A percentile compares a stretch with the other conserved stretches of the same genome.
Conservation (phyloP, 805 yeast genomes). For the Torulaspora indica region DNA sequence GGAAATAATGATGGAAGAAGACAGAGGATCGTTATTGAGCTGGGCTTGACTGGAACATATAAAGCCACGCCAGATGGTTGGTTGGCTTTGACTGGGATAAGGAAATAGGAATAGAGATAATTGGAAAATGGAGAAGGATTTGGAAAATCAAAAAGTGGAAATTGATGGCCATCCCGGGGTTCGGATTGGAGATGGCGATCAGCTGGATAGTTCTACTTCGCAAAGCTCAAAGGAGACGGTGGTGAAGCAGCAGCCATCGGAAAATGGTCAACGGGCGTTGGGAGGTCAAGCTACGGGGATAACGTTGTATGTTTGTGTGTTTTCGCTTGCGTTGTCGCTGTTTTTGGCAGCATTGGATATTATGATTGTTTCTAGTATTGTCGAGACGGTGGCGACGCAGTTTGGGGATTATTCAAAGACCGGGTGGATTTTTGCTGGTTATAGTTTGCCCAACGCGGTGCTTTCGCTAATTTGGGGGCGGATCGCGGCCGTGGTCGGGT, state of each 20-base stretch:
- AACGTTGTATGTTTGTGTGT: constrained; percentile 11
- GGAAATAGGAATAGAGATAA: neutral
- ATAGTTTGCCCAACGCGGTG: constrained; percentile 49
- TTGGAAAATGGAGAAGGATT: neutral
- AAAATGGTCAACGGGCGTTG: no score
- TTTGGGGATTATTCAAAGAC: constrained; percentile 48
- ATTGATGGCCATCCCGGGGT: neutral
- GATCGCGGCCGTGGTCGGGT: constrained; percentile 52
- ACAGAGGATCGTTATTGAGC: neutral
- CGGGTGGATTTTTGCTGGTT: constrained; percentile 58
- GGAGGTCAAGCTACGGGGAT: constrained; percentile 9
- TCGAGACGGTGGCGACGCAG: constrained; percentile 46
- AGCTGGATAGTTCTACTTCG: neutral
- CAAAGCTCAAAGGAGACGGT: neutral
- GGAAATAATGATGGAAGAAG: neutral
- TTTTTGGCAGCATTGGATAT: constrained; percentile 50
- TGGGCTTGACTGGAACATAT: neutral
- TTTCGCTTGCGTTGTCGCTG: constrained; percentile 23
- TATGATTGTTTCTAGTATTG: constrained; percentile 51
- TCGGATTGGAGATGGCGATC: neutral
- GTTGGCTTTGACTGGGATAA: no score
- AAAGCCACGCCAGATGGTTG: neutral
- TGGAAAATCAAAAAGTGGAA: constrained; percentile 1
- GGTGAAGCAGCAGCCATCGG: neutral
- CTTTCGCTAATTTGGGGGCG: constrained; percentile 56